Conservation (phyloP, 129 eudicot species). For the Solidago caesia region DNA sequence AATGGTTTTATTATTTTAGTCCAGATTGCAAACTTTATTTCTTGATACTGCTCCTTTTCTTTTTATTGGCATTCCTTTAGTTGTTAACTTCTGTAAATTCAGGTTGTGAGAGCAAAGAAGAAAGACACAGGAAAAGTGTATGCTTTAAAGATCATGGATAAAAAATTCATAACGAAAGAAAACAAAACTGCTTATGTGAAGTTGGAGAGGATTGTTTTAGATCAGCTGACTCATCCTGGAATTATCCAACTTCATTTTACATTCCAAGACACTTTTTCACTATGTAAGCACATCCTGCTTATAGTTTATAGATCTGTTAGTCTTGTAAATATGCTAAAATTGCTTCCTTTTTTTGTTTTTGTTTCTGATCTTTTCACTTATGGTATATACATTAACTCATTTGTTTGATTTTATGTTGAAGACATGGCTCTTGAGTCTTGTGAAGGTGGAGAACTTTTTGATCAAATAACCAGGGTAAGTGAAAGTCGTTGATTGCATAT, state of each 20-base stretch:
- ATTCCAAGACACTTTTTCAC: constrained; percentile 87
- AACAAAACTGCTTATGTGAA: constrained; percentile 95
- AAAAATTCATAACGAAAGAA: constrained; percentile 94
- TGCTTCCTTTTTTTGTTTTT: constrained; percentile 15
- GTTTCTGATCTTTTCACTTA: constrained; percentile 8
- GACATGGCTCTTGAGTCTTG: constrained; percentile 99
- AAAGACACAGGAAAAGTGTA: constrained; percentile 81
- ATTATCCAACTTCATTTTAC: constrained; percentile 79
- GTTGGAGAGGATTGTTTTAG: constrained; percentile 95
- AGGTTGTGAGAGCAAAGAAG: constrained; percentile 98
- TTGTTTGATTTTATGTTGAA: constrained; percentile 32
- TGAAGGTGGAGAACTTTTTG: constrained; percentile 99
- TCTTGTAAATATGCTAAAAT: not conserved
- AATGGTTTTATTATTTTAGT: not conserved
- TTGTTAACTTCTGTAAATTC: not conserved
- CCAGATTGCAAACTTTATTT: not conserved
- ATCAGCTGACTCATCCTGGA: constrained; percentile 97
- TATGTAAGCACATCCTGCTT: constrained; percentile 63
- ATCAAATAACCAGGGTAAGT: constrained; percentile 95
- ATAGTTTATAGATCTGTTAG: constrained; percentile 2
- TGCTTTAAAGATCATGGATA: constrained; percentile 99
- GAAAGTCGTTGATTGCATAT: constrained; percentile 3
- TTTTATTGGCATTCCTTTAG: not conserved
- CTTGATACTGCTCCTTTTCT: not conserved
- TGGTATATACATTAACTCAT: constrained; percentile 30